Conservation (phyloP, 345 rosid species). For the Conringia planisiliqua region DNA sequence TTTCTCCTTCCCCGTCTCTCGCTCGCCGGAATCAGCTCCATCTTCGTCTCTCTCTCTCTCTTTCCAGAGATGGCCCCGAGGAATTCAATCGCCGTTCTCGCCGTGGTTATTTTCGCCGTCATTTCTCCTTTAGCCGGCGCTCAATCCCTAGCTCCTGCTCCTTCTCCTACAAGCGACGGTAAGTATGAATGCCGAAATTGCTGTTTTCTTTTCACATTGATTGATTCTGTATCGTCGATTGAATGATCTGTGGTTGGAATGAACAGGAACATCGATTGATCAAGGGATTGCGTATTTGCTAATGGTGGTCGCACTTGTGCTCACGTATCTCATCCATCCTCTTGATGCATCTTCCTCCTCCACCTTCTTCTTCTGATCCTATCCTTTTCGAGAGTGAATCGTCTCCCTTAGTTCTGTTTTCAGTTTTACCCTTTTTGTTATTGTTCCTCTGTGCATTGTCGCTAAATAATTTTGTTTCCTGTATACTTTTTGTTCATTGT, state of each 20-base stretch:
- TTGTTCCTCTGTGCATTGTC: too few species aligned
- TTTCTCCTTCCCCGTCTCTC: neutral
- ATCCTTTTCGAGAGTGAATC: neutral
- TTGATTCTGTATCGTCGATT: too few species aligned
- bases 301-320: constrained; percentile 59
- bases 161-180: constrained; percentile 71
- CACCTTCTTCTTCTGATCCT: neutral
- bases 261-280: constrained; percentile 61
- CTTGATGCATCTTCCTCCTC: constrained; percentile 40
- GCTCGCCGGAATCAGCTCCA: neutral
- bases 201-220: neutral
- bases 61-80: constrained; percentile 23
- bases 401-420: too few species aligned
- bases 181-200: neutral
- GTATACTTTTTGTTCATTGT: too few species aligned
- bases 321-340: constrained; percentile 62
- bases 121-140: constrained; percentile 31
- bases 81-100: constrained; percentile 27
- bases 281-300: constrained; percentile 65
- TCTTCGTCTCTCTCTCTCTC: neutral
- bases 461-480: too few species aligned
- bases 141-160: constrained; percentile 46
- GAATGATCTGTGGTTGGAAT: neutral
- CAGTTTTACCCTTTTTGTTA: too few species aligned
- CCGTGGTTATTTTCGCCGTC: constrained; percentile 30